Conservation (phyloP, 805 yeast species). For the Metschnikowia borealis region DNA sequence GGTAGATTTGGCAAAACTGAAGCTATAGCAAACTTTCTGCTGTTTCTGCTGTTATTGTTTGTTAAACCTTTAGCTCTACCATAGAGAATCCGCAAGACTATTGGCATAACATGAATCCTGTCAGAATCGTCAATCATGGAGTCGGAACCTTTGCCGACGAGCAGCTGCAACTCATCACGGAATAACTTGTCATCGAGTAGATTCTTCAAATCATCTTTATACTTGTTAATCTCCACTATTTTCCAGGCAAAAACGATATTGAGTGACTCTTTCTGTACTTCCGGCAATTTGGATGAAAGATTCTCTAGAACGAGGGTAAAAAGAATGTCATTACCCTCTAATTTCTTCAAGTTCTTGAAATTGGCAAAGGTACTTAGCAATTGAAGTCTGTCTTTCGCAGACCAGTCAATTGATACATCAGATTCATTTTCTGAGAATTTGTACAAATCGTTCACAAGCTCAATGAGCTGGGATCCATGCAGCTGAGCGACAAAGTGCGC, state of each 20-base stretch:
- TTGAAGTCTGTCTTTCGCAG: slow-evolving; percentile 50
- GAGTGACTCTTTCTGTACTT: slow-evolving; percentile 70
- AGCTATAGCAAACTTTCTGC: slow-evolving; percentile 68
- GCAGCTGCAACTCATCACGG: slow-evolving; percentile 74
- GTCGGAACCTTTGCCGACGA: slow-evolving; percentile 48
- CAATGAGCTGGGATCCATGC: slow-evolving; percentile 52
- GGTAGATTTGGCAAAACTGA: slow-evolving; percentile 56
- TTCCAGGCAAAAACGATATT: slow-evolving; percentile 65
- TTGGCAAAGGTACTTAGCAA: slow-evolving; percentile 59
- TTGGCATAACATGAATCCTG: slow-evolving; percentile 56
- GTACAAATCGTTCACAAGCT: slow-evolving; percentile 39
- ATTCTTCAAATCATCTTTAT: slow-evolving; percentile 67
- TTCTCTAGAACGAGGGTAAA: slow-evolving; percentile 49
- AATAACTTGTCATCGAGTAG: slow-evolving; percentile 78
- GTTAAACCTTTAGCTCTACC: slow-evolving; percentile 77
- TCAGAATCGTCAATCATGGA: slow-evolving; percentile 62
- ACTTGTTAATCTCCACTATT: slow-evolving; percentile 55
- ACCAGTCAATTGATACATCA: slow-evolving; percentile 32
- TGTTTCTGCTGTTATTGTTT: slow-evolving; percentile 65
- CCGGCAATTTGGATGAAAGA: slow-evolving; percentile 56
- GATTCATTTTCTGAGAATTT: slow-evolving; percentile 24
- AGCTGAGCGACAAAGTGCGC: slow-evolving; percentile 70
- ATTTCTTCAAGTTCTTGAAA: slow-evolving; percentile 60
- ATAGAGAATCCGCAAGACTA: slow-evolving; percentile 71
- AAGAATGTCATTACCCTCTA: slow-evolving; percentile 51